Evolutionary conservation across 345 rosid species (phyloP).

Genomic region (Passiflora organensis): DNA sequence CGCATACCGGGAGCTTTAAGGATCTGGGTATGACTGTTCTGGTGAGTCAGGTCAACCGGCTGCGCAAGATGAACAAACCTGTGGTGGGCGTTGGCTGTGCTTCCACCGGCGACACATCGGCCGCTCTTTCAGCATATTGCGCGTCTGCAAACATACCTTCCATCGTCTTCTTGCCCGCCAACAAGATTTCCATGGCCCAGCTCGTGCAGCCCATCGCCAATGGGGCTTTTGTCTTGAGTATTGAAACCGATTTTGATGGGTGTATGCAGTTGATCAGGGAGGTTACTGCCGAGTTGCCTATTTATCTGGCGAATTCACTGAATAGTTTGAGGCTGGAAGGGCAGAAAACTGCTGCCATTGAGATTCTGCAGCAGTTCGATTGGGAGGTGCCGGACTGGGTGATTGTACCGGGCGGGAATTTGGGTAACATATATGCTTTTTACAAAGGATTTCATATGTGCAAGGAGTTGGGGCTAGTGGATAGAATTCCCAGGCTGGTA

Average conservation of each 20-base stretch:
- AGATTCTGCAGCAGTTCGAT: slow-evolving; percentile 28
- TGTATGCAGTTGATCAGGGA: slow-evolving; percentile 26
- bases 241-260: slow-evolving; percentile 26
- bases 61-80: slow-evolving; percentile 26
- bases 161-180: slow-evolving; percentile 20
- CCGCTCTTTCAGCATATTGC: slow-evolving; percentile 26
- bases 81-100: slow-evolving; percentile 26
- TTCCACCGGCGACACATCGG: slow-evolving; percentile 29
- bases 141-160: slow-evolving; percentile 26
- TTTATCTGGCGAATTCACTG: slow-evolving; percentile 23
- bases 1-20: slow-evolving; percentile 28
- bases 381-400: slow-evolving; percentile 34
- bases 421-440: slow-evolving; percentile 27
- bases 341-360: slow-evolving; percentile 29
- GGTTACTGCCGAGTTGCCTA: slow-evolving; percentile 23
- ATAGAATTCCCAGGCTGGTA: slow-evolving; percentile 24
- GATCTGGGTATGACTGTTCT: slow-evolving; percentile 29
- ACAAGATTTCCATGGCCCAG: slow-evolving; percentile 28
- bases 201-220: slow-evolving; percentile 32
- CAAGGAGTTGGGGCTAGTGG: slow-evolving; percentile 28
- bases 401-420: slow-evolving; percentile 25
- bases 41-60: slow-evolving; percentile 22
- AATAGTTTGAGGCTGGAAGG: slow-evolving; percentile 28
- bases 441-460: slow-evolving; percentile 30
- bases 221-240: slow-evolving; percentile 27